Conservation (phyloP, 176 grass and related monocot genomes). For the Dactylis glomerata region DNA sequence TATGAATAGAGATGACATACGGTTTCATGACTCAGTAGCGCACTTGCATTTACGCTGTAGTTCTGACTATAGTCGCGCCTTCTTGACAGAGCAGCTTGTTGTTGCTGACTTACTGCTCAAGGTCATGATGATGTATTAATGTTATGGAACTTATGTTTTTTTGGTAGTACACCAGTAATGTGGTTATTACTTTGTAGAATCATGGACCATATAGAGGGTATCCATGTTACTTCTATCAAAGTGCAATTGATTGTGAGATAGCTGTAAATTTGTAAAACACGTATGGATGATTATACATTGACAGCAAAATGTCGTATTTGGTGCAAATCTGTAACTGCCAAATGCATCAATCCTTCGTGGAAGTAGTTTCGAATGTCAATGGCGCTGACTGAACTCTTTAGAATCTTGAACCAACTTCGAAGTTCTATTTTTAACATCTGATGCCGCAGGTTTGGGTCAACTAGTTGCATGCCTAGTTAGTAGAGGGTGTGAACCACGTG, state of each 20-base stretch:
- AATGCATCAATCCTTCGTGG: not conserved
- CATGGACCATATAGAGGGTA: not conserved
- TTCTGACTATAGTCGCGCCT: not conserved
- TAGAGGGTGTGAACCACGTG: too few relatives aligned
- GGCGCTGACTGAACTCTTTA: not conserved
- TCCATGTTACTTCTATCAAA: constrained; percentile 7
- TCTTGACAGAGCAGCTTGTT: not conserved
- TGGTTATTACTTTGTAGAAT: not conserved
- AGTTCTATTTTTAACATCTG: constrained; percentile 11
- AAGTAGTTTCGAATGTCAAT: constrained; percentile 3
- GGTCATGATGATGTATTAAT: not conserved
- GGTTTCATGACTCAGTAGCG: constrained; percentile 1
- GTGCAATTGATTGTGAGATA: not conserved
- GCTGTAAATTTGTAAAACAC: not conserved
- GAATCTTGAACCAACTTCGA: constrained; percentile 10
- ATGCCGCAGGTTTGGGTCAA: not conserved
- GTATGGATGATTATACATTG: not conserved
- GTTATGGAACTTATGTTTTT: not conserved
- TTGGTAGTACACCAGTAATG: not conserved
- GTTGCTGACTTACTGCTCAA: constrained; percentile 13
- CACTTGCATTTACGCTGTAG: constrained; percentile 21
- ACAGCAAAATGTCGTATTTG: not conserved
- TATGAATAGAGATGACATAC: not conserved
- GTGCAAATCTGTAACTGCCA: not conserved
- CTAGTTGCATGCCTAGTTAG: not conserved